Evolutionary conservation across 306 rosid genomes (phyloP).

Genomic region (Cicer yamashitae): DNA sequence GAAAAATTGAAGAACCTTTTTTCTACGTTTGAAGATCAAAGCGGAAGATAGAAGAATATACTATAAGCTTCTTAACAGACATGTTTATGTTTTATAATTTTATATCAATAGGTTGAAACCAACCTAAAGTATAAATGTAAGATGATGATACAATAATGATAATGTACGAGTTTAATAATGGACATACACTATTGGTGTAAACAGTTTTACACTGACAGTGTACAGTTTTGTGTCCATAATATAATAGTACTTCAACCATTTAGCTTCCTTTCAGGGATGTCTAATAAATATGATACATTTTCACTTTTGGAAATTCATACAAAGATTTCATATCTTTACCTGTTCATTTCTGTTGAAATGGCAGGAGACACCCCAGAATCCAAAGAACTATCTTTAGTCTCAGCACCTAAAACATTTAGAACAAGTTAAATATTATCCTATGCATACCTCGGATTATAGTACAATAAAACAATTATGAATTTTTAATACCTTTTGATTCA

Average conservation of each 20-base stretch:
- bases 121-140: not conserved
- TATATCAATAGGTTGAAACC: conserved; percentile 19
- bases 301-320: not conserved
- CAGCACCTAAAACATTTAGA: conserved; percentile 65
- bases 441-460: conserved; percentile 22
- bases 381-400: conserved; percentile 68
- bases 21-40: not conserved
- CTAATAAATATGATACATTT: conserved; percentile 2
- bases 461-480: conserved; percentile 30
- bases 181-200: no score
- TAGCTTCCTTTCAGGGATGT: not conserved
- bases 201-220: no score
- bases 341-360: conserved; percentile 68
- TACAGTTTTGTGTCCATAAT: not conserved
- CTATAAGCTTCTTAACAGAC: conserved; percentile 4
- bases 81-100: not conserved
- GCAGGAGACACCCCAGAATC: conserved; percentile 63
- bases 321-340: conserved; percentile 53
- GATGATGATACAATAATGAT: not conserved
- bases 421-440: conserved; percentile 41
- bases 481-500: conserved; percentile 78
- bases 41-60: conserved; percentile 1
- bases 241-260: conserved; percentile 27
- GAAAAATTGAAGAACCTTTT: conserved; percentile 5
- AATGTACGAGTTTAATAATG: no score